Evolutionary conservation across 1,284 basidiomycete genomes (phyloP), one percentile per base, ranked within the genome.

Genomic region (Kalmanozyma brasiliensis): DNA sequence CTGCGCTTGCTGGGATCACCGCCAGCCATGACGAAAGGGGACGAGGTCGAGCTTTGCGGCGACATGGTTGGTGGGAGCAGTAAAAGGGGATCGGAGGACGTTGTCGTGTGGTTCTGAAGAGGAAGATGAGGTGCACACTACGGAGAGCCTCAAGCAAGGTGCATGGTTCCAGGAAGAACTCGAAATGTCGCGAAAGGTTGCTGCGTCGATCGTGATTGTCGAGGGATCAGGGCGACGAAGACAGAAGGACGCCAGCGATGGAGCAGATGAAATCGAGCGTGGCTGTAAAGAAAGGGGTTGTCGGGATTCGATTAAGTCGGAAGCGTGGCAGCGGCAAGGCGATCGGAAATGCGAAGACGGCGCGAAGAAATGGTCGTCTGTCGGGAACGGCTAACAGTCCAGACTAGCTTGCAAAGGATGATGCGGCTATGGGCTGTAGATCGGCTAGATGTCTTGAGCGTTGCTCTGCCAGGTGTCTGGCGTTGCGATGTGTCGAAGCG

Each of bases 31-130:
- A 34, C 36, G 24, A 36, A 22, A 19, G 36, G 55, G 7, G 34
- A 16, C 3, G 47, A 24, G 13, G 35, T 16, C 2, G 55, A 47
- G 36, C 49, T 36, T 46, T 57, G 55, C 10, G 51, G 38, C 33
- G 62, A 58, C 62, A 64, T 64, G 40, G 20, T 45, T 11, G 4
- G 9, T 48, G n/a, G n/a, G n/a, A n/a, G n/a, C n/a, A n/a, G n/a
- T n/a, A n/a, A n/a, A n/a, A n/a, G n/a, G n/a, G n/a, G n/a, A n/a
- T n/a, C n/a, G n/a, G n/a, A n/a, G n/a, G n/a, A n/a, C n/a, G n/a
- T n/a, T n/a, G n/a, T n/a, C n/a, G n/a, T n/a, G n/a, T n/a, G n/a
- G n/a, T n/a, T n/a, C n/a, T n/a, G n/a, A n/a, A n/a, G n/a, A n/a
- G n/a, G n/a, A n/a, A n/a, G 11, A 11, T 36, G 46, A 35, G 20